Conservation (phyloP, 805 yeast species). For the Yarrowia phangngaensis region DNA sequence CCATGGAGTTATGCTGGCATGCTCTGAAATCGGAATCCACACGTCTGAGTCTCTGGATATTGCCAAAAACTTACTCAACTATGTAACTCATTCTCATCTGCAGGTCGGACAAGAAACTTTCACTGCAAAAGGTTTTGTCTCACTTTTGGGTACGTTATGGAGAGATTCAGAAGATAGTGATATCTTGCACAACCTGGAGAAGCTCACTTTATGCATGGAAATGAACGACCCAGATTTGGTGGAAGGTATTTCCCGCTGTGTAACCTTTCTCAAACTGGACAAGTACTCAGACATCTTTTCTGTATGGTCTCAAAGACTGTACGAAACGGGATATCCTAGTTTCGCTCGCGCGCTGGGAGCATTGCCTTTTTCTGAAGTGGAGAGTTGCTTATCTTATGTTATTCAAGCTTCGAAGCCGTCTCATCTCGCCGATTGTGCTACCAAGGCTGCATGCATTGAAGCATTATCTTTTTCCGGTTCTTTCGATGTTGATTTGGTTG, state of each 20-base stretch:
- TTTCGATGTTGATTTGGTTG: constrained; percentile 29
- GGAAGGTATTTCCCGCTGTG: neutral
- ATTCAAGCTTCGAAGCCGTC: neutral
- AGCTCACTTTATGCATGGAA: constrained; percentile 3
- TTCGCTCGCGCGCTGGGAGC: constrained; percentile 14
- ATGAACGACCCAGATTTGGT: constrained; percentile 3
- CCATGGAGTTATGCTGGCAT: constrained; percentile 8
- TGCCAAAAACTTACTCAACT: neutral
- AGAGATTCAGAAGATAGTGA: neutral
- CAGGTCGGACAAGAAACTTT: constrained; percentile 6
- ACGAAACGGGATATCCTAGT: constrained; percentile 1
- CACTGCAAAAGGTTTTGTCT: constrained; percentile 4
- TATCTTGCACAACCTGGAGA: neutral
- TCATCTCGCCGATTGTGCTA: constrained; percentile 3
- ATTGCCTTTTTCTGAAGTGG: neutral
- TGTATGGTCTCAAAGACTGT: constrained; percentile 18
- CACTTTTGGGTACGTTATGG: neutral
- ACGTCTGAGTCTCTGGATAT: neutral
- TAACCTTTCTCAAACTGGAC: neutral
- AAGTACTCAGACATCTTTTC: constrained; percentile 11
- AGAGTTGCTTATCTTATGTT: neutral
- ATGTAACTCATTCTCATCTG: neutral
- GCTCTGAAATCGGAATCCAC: neutral
- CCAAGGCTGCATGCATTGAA: constrained; percentile 31
- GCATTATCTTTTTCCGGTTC: constrained; percentile 27